Base-by-base conservation (phyloP, 23 red algal genomes). In the Rhodosorus marinus region DNA sequence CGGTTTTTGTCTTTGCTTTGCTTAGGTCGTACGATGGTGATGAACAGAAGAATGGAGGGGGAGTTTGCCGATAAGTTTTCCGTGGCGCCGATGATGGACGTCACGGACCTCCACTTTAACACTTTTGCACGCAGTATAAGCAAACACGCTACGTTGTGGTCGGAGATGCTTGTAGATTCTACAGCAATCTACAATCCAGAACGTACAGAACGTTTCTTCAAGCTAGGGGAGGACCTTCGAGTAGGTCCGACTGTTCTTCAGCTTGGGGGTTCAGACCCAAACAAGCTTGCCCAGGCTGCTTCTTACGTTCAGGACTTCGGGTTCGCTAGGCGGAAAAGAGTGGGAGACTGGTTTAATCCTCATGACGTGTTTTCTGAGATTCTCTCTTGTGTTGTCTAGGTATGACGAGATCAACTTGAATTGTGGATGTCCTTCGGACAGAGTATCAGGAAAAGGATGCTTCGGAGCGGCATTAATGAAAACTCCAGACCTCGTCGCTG, bases 71-170 rank as follows among this genome's bases (percentile, higher is more conserved):
- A 43, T 24, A 47, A 33, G 14, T 83, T 81, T 66, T 43, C 90
- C 0, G 67, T 98, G 24, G 90, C 90, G 33, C 90, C 90, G 51
- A 98, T 98, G 90, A 84, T 98, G 78, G 79, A 98, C 35, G 90
- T 98, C 25, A 98, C 90, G 29, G 79, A 98, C 63, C 72, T 57
- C 22, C 76, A 83, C 54, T 98, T 84, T 54, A 68, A 80, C 33
- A 65, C 60, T 23, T 51, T 98, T 20, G 36, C 56, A 11, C 62
- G 90, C 11, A 57, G 85, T 15, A 70, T 98, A 52, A 68, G 56
- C 28, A 66, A 69, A 20, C 66, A 53, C 31, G 90, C 90, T 23
- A 40, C 73, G 52, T 51, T 98, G 2, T 98, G 86, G 54, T 86
- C 90, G 6, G 90, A 98, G 61, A 98, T 98, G 90, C 65, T 98